A percentile compares a stretch with the other conserved stretches of the same genome.
phyloP scores from a whole-genome alignment of 306 rosid species.

The Quercus mongolica region DNA sequence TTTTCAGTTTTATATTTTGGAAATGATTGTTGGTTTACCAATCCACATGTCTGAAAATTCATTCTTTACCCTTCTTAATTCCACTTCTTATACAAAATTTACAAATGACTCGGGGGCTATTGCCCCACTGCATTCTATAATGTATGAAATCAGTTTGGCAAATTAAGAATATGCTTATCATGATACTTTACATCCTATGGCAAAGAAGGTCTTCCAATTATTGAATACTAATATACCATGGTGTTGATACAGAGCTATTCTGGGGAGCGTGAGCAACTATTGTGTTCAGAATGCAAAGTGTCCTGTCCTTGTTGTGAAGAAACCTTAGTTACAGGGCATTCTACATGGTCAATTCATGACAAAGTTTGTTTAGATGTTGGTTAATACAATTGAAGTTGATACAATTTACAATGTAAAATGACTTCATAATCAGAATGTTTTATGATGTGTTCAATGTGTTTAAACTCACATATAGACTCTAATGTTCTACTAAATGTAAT shows the following conservation, averaged over 20 bases:
- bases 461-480: neutral
- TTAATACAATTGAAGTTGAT: neutral
- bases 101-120: neutral
- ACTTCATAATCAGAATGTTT: neutral
- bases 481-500: neutral
- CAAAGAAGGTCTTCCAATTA: neutral
- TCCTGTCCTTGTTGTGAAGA: constrained; percentile 56
- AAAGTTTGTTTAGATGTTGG: neutral
- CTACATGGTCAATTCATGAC: neutral
- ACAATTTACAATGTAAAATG: neutral
- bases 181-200: neutral
- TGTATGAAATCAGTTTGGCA: neutral
- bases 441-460: neutral
- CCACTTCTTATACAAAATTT: neutral
- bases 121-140: neutral
- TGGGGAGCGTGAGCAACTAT: constrained; percentile 57
- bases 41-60: neutral
- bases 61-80: neutral
- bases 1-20: neutral
- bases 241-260: constrained; percentile 32
- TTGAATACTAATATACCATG: neutral
- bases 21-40: neutral
- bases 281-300: constrained; percentile 52
- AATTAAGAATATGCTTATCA: neutral
- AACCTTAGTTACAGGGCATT: constrained; percentile 14